Evolutionary conservation across 2,329 filamentous ascomycete species (phyloP), one percentile per base, ranked within the genome.

Genomic region (Penicillium griseofulvum): DNA sequence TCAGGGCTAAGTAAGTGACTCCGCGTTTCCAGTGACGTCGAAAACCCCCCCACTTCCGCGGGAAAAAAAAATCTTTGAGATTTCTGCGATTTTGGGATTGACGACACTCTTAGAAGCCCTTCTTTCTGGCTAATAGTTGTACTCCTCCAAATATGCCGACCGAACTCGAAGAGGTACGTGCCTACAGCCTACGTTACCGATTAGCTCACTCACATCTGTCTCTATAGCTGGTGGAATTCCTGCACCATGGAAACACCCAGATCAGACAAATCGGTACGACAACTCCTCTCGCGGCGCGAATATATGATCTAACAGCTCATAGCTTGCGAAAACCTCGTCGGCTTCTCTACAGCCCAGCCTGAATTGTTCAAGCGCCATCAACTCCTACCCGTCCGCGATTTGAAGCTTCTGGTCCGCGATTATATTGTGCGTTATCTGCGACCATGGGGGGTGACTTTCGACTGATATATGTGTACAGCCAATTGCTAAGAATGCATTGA

Each of bases 401-500:
- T 99, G 56, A 97, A 96, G 73, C 81, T 97, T 4, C 77, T 97
- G 26, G 83, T 94, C 36, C 86, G 86, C 68, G 94, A 97, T 72
- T 89, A 96, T 69, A 81, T 85, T 46, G 90, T 94, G 78, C 68
- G 85, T 75, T 39, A 48, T 29, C 19, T 31, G 39, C 49, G 26
- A 22, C n/a, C 8, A 16, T 54, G 24, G 19, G 39, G 38, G 38
- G 46, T 36, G 48, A 56, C 46, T 37, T 33, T 24, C 28, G 33
- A 49, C 52, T 54, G 42, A 57, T 57, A 46, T 33, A 14, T 50
- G 37, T 42, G 19, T 42, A 4, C 60, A 95, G 86, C 85, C 88
- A 72, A 96, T 97, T 58, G 89, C 93, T n/a, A 90, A 94, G 71
- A 89, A 96, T 84, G 92, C 89, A 36, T 77, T 97, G 63, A 95